Evolutionary conservation across 2,329 filamentous ascomycete genomes (phyloP), one percentile per base, ranked within the genome.

Genomic region (Colletotrichum euphorbiae): DNA sequence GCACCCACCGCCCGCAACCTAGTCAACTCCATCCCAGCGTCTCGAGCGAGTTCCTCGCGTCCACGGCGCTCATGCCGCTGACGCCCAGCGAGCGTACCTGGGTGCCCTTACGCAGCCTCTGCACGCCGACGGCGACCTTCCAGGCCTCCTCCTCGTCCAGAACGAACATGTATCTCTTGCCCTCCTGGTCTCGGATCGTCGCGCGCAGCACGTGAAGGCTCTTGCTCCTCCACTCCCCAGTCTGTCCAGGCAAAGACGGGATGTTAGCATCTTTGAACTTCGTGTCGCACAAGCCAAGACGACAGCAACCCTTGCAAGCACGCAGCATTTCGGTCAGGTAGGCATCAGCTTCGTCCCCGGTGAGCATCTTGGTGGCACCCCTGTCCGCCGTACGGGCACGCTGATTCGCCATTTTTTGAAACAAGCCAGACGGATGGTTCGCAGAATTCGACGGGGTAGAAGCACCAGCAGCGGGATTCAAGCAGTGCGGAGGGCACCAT

Each of bases 401-500:
- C 71, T 80, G 79, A 43, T 62, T 65, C 28, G 82, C 81, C 73
- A 85, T 80, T 74, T 84, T 85, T 73, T 82, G 80, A 72, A 83
- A 79, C 71, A 83, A 77, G 72, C 81, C 82, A 31, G 67, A 52
- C 67, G 81, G 81, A 55, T 78, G 77, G 67, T 79, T 79, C 73
- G 76, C 73, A 45, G 77, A 73, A 72, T 78, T 76, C 71, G 78
- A 76, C 70, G 81, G 75, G 54, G 82, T 76, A 69, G 83, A 78
- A 72, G 81, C 77, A 72, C 81, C 75, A 74, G 78, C 77, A 73
- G 78, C 79, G 72, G 79, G 77, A 76, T 82, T 82, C 77, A 87
- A 81, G 78, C 81, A 88, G 78, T 90, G 87, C 75, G 87, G 85
- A 75, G 89, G 88, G 77, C 91, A 94, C 89, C 91, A 93, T 83